Conservation (phyloP, 2,329 filamentous ascomycete species). For the Myriosclerotinia curreyana region DNA sequence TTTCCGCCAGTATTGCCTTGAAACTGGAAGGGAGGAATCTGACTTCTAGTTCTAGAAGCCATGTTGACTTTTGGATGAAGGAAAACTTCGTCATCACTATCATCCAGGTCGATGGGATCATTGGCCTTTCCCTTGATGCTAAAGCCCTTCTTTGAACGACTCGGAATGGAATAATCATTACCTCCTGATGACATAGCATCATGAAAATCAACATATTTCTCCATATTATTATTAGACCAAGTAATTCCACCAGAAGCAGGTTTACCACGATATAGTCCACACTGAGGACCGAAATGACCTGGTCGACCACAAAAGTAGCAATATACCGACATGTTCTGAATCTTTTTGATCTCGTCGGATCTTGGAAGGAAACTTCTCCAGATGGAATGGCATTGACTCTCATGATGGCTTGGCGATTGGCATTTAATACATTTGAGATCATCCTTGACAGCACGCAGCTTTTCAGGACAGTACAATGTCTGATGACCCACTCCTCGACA, state of each 20-base stretch:
- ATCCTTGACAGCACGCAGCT: constrained; percentile 50
- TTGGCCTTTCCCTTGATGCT: constrained; percentile 38
- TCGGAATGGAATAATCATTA: constrained; percentile 33
- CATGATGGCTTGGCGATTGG: constrained; percentile 53
- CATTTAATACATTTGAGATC: constrained; percentile 63
- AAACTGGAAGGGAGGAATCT: constrained; percentile 13
- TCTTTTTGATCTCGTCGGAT: constrained; percentile 45
- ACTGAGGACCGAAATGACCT: constrained; percentile 58
- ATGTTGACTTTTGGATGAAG: constrained; percentile 33
- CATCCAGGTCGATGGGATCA: constrained; percentile 36
- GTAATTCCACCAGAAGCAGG: constrained; percentile 43
- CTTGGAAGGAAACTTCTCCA: constrained; percentile 56
- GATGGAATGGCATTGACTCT: constrained; percentile 56
- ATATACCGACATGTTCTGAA: constrained; percentile 49
- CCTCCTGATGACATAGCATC: constrained; percentile 33
- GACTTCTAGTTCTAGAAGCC: background rate
- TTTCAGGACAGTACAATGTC: constrained; percentile 52
- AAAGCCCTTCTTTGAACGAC: constrained; percentile 28
- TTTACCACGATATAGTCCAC: constrained; percentile 39
- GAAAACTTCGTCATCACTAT: constrained; percentile 35
- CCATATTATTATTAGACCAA: constrained; percentile 51
- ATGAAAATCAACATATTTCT: constrained; percentile 49
- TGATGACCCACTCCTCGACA: constrained; percentile 63
- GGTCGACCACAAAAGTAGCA: constrained; percentile 56
- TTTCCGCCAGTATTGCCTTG: constrained; percentile 12